Evolutionary conservation across 108 stramenopile genomes (phyloP), one percentile per base, ranked within the genome.

Genomic region (Pseudonitzschia pungens): DNA sequence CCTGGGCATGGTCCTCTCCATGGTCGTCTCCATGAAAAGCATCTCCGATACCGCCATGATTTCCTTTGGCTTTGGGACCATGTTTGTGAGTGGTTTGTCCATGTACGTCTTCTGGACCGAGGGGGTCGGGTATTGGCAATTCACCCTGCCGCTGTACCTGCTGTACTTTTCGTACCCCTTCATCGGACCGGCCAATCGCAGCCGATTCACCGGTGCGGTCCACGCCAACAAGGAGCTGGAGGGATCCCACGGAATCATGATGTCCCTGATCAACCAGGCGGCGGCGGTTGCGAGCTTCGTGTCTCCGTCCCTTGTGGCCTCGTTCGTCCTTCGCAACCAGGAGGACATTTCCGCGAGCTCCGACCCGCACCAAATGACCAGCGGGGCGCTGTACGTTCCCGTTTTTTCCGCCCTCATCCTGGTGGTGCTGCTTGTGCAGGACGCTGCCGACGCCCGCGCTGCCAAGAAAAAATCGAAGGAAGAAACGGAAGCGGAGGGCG

Each of bases 241-340:
- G 27, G 76, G 64, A 0, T 65, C 63, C 5, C 83, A 84, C 50
- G 88, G 83, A 8, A 77, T 84, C 0, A 92, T 92, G 91, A 89
- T 89, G 68, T 85, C 89, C 12, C 9, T 89, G 0, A 67, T 92
- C 58, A 81, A 82, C 56, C 89, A 89, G 87, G 53, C 77, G 40
- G 74, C 86, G 2, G 78, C 77, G 56, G 80, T 87, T 26, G 91
- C 82, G 20, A 88, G 91, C 9, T 88, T 92, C 41, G 62, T 77
- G 40, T 74, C 89, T 14, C 91, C 91, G n/a, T 74, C 86, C 51
- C 68, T 87, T 16, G 76, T 92, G 41, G 84, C 91, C 29, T 65
- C 78, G 0, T 92, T 75, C 69, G 83, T 86, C n/a, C 45, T 92
- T 31, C 76, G 89, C 40, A 69, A 44, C 22, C 86, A 87, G 12